A percentile compares a stretch with the other conserved stretches of the same genome.
Evolutionary conservation across 2,329 filamentous ascomycete species (phyloP).

Genomic region (Beauveria pseudobassiana): DNA sequence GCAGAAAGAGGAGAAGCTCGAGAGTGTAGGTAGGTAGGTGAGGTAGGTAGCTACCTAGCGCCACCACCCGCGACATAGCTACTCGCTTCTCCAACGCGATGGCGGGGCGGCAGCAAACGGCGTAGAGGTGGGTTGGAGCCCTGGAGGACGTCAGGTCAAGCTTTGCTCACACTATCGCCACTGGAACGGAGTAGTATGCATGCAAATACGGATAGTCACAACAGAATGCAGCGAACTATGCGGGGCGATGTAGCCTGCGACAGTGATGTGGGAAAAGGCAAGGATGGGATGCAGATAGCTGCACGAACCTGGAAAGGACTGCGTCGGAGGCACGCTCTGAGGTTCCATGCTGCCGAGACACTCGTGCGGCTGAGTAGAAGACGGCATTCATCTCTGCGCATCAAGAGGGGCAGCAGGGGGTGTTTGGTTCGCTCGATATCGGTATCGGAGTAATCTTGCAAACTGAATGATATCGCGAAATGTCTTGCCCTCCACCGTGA

Average conservation of each 20-base stretch:
- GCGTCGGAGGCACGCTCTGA: not conserved
- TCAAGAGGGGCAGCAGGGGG: too few relatives aligned
- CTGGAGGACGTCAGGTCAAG: not conserved
- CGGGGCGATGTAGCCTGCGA: not conserved
- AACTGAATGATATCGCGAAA: too few relatives aligned
- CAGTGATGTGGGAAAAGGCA: not conserved
- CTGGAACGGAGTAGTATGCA: too few relatives aligned
- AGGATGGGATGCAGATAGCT: not conserved
- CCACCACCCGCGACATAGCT: too few relatives aligned
- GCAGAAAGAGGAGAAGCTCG: not conserved
- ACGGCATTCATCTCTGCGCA: not conserved
- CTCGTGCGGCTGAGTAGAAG: not conserved
- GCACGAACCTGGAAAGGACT: not conserved
- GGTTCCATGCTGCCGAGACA: not conserved
- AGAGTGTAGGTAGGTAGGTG: not conserved
- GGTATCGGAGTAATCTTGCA: not conserved
- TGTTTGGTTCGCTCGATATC: not conserved
- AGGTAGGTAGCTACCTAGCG: too few relatives aligned
- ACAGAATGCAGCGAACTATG: too few relatives aligned
- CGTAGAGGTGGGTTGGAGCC: not conserved
- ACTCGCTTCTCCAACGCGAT: not conserved
- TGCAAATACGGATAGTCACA: too few relatives aligned
- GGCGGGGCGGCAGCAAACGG: constrained; percentile 5
- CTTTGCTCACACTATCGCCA: not conserved
- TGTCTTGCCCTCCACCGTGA: not conserved